Base-by-base conservation (phyloP, 805 yeast species). In the Kazachstania kunashirensis region DNA sequence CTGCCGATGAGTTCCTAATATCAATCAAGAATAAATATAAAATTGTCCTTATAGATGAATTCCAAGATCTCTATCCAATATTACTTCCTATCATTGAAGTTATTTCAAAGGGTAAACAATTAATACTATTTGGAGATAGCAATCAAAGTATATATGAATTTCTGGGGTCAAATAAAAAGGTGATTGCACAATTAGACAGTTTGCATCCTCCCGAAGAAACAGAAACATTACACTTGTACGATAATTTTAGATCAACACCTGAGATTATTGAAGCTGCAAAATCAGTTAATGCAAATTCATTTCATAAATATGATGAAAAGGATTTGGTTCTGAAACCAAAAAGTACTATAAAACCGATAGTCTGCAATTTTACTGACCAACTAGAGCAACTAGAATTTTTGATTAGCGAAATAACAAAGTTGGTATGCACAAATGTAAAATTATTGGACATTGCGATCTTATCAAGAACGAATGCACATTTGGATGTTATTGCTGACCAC, bases 101-200 rank as follows among this genome's bases (percentile, higher is more conserved):
- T 1, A 57, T 73, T 2, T 44, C 66, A 0, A 40, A 40, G 6
- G 46, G 48, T 2, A 67, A 71, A 36, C 86, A 81, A 52, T 48
- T 82, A 24, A 69, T 79, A 2, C 53, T 81, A 14, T 79, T 85
- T 4, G 88, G 88, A 1, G 89, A 82, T 55, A 71, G 76, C 1
- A 67, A 75, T 50, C 89, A 82, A 55, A 68, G 81, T 36, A 77
- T 82, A 20, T 82, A 78, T 51, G 76, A 67, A 20, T 82, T 82
- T 50, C 50, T 79, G 28, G 84, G 84, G 0, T 64, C 78, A 0
- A 61, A 64, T 29, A 62, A 64, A 1, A 35, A 51, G 3, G 57
- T 63, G 3, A 53, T 69, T 10, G 27, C 41, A 3, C 32, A 44
- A 4, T 40, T 66, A 8, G 45, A 48, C 3, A 18, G 32, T 6